These are phyloP conservation scores for Cinchona pubescens DNA, from an alignment of 257 asterid genomes.

Conservation along the genomic window DNA sequence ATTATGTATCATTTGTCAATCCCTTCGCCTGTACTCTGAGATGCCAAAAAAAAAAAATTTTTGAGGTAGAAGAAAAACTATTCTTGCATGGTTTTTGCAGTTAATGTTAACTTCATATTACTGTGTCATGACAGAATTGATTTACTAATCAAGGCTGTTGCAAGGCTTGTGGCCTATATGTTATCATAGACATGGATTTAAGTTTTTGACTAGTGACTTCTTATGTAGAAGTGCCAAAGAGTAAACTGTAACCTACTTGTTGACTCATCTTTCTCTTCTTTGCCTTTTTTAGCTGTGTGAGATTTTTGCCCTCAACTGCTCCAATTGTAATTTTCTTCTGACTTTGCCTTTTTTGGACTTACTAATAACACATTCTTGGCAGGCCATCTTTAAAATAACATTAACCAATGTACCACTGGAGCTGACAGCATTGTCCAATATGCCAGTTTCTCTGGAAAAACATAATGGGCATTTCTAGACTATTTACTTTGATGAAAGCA, in stretches of 20 bases:
- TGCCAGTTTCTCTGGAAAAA: conserved; percentile 39
- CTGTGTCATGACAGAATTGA: neutral
- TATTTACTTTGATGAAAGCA: conserved; percentile 18
- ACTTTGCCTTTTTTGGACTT: neutral
- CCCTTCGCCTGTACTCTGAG: neutral
- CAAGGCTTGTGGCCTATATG: neutral
- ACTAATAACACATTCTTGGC: neutral
- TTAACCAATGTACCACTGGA: conserved; percentile 37
- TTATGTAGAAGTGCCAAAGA: neutral
- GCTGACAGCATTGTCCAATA: conserved; percentile 38
- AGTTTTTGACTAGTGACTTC: neutral
- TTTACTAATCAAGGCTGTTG: neutral
- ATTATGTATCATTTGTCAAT: neutral
- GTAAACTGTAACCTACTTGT: too few relatives aligned
- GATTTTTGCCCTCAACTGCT: neutral
- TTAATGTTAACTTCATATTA: neutral
- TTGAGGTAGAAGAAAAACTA: neutral
- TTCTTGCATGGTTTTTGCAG: neutral
- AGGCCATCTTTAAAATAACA: conserved; percentile 43
- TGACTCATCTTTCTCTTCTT: neutral
- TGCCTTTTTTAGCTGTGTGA: neutral
- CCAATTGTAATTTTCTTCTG: neutral
- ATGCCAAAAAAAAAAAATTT: neutral
- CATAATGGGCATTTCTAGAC: conserved; percentile 28
- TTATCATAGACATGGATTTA: too few relatives aligned